Evolutionary conservation across 148 eudicot genomes (phyloP), one percentile per base, ranked within the genome.

Genomic region (Fagopyrum esculentum): DNA sequence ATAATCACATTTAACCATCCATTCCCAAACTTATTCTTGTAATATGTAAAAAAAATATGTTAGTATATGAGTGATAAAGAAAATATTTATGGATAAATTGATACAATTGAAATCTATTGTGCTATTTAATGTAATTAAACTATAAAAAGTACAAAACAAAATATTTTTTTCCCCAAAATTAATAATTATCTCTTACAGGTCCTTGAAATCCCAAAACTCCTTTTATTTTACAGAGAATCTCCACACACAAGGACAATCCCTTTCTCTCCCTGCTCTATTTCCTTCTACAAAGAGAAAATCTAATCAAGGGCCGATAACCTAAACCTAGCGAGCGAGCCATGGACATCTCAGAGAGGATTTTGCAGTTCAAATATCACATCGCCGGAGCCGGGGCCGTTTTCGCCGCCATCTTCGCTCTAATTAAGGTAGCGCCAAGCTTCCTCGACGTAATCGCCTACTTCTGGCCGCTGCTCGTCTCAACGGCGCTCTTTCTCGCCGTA

Each of bases 381-480:
- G 57, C 86, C 2, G 0, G 78, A 6, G 87, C 86, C 52, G 5
- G 75, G 16, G 15, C 76, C 73, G 40, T 84, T 51, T 51, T 80
- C 10, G 68, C 81, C 60, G 29, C 75, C 49, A 26, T 78, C 47
- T 6, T 77, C 72, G 61, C 57, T 1, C 29, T 83, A n/a, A 43
- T 82, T 57, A 85, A 75, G n/a, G 22, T 82, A 0, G 84, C 92
- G 5, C 95, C 97, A 9, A 80, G 83, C 2, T 77, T 92, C 30
- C 49, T 90, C 46, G 82, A 88, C 55, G 72, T 92, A 1, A 29
- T 90, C 7, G 85, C 86, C 44, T 92, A 79, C 77, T 92, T 92
- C 47, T 88, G 91, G 89, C 97, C 97, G 2, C 85, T 92, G 0
- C 77, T 92, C 17, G 82, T 86, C 43, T 92, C 97, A 19, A 92